Percentiles rank a stretch among this genome's conserved stretches.
Evolutionary conservation across 1,139 yeast genomes (phyloP).

Genomic region (Pneumocystis canis): DNA sequence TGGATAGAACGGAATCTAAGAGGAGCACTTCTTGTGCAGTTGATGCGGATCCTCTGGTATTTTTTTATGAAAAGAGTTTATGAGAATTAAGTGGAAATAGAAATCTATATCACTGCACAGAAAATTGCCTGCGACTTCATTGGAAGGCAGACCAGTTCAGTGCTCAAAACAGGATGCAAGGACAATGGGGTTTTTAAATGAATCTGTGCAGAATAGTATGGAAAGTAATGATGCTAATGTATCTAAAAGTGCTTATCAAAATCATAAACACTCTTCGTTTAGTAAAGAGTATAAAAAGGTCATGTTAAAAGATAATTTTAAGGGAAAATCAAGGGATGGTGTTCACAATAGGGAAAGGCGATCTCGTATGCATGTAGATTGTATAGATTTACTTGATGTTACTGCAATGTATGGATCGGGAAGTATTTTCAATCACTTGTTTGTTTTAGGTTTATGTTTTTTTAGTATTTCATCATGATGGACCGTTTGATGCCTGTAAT

Average conservation of each 20-base stretch:
- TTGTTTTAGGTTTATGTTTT: constrained; percentile 24
- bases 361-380: constrained; percentile 39
- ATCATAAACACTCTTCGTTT: background rate
- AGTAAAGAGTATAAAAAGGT: background rate
- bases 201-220: background rate
- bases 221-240: background rate
- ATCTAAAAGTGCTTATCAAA: background rate
- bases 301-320: background rate
- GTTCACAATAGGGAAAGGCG: constrained; percentile 22
- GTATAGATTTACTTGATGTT: constrained; percentile 87
- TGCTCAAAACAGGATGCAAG: background rate
- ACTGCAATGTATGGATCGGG: constrained; percentile 86
- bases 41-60: background rate
- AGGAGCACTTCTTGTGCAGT: background rate
- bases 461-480: constrained; percentile 73
- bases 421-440: constrained; percentile 20
- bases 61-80: background rate
- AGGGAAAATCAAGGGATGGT: background rate
- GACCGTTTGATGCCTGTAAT: constrained; percentile 96
- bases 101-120: background rate
- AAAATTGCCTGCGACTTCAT: background rate
- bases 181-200: background rate
- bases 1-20: background rate
- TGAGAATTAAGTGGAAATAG: background rate
- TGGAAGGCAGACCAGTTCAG: background rate